Evolutionary conservation across 202 grass and related monocot species (phyloP).

Genomic region (Saccharum hybrid): DNA sequence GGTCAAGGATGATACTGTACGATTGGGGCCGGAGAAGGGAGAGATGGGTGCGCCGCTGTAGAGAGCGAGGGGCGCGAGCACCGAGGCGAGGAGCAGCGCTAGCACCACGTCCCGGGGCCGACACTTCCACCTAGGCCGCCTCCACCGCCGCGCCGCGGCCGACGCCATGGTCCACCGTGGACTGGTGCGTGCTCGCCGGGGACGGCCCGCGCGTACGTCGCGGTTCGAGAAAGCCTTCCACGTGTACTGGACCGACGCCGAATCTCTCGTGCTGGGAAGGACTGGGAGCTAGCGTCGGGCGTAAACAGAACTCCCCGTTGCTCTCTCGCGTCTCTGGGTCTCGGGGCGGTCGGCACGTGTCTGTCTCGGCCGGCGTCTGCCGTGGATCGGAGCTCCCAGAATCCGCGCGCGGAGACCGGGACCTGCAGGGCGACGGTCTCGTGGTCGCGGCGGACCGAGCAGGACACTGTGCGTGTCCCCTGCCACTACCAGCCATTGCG

Average conservation of each 20-base stretch:
- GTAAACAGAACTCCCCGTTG: no score
- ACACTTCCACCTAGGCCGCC: not conserved
- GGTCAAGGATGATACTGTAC: conserved; percentile 40
- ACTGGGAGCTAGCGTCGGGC: no score
- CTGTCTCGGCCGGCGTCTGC: not conserved
- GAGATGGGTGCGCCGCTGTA: conserved; percentile 45
- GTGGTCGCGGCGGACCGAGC: not conserved
- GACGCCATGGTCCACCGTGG: not conserved
- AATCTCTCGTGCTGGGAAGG: no score
- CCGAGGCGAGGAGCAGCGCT: conserved; percentile 55
- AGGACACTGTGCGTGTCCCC: conserved; percentile 8
- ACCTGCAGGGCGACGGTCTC: not conserved
- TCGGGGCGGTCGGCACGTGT: not conserved
- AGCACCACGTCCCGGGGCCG: conserved; percentile 44
- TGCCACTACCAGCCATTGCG: not conserved
- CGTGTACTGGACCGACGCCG: no score
- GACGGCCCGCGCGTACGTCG: not conserved
- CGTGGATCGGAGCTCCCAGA: not conserved
- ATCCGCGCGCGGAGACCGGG: no score
- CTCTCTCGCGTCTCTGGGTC: not conserved
- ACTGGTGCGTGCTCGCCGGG: not conserved
- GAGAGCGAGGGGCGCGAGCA: conserved; percentile 64
- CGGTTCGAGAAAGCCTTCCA: no score
- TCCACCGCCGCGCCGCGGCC: no score
- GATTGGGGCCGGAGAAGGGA: conserved; percentile 39